Evolutionary conservation across 768 basidiomycete genomes (phyloP).

Genomic region (Baorangia bicolor): DNA sequence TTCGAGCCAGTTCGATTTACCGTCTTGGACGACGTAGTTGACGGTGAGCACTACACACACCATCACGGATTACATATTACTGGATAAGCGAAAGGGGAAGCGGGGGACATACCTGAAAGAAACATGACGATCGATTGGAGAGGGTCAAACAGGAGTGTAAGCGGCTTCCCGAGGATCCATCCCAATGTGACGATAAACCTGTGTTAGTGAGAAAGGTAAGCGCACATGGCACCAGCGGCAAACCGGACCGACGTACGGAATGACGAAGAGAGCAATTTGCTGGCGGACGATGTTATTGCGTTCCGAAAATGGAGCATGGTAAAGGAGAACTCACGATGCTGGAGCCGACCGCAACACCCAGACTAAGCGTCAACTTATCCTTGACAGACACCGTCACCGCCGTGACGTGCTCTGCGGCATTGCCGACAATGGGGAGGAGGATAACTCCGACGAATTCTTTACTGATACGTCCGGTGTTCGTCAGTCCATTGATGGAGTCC

Average conservation of each 20-base stretch:
- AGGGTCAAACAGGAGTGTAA: constrained; percentile 83
- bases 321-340: constrained; percentile 57
- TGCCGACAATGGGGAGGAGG: constrained; percentile 89
- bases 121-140: constrained; percentile 57
- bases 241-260: constrained; percentile 43
- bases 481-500: constrained; percentile 76
- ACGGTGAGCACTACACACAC: constrained; percentile 68
- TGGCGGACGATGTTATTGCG: constrained; percentile 26
- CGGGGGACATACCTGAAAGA: constrained; percentile 22
- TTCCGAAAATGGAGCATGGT: neutral
- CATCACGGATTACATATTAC: neutral
- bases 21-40: constrained; percentile 83
- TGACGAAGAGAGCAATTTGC: constrained; percentile 74
- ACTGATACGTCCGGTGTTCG: constrained; percentile 51
- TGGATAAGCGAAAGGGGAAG: neutral
- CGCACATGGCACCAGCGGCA: neutral
- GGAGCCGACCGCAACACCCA: constrained; percentile 88
- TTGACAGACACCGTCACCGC: constrained; percentile 92
- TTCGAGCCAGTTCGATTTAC: constrained; percentile 92
- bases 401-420: constrained; percentile 89
- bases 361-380: constrained; percentile 81
- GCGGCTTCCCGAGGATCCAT: constrained; percentile 78
- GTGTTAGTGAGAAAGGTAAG: constrained; percentile 14
- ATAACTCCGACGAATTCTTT: constrained; percentile 86
- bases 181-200: constrained; percentile 75